phyloP scores from a whole-genome alignment of 2,329 filamentous ascomycete genomes.

The Fulvia fulva region DNA sequence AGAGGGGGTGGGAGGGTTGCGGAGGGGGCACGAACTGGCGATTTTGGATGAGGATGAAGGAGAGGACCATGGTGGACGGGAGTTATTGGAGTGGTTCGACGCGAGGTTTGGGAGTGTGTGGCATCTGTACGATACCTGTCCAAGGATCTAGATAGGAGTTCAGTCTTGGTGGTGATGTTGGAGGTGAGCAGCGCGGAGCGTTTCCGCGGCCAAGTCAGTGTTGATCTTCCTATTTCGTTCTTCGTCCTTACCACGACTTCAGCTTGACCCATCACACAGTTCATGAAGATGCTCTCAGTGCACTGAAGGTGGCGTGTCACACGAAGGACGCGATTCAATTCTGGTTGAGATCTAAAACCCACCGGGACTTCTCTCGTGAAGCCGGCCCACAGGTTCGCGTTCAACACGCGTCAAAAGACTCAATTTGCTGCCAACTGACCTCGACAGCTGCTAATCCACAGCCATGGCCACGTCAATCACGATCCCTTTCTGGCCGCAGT shows the following conservation, averaged over 20 bases:
- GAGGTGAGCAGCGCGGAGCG: not conserved
- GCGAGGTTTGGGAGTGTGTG: not conserved
- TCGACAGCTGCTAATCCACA: conserved; percentile 2
- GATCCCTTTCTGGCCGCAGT: conserved; percentile 47
- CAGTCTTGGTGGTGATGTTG: not conserved
- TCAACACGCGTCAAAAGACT: conserved; percentile 7
- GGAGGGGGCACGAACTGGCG: conserved; percentile 58
- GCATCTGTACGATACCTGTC: not conserved
- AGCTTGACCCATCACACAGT: not conserved
- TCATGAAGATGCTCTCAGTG: not conserved
- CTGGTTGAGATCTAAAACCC: not conserved
- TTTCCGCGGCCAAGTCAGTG: not conserved
- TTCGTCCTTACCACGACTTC: not conserved
- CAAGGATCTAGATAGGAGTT: not conserved
- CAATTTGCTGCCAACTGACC: conserved; percentile 1
- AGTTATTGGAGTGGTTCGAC: not conserved
- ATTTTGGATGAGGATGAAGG: conserved; percentile 87
- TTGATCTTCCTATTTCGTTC: not conserved
- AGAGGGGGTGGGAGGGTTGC: conserved; percentile 4
- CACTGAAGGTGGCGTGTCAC: not conserved
- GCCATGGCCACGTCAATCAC: conserved; percentile 21
- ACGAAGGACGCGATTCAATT: not conserved
- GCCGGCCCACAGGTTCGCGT: not conserved
- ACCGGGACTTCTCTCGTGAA: not conserved
- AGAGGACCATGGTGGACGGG: conserved; percentile 58